These are phyloP conservation scores for Cardamine occulta DNA, from an alignment of 345 rosid genomes.

Conservation along the genomic window DNA sequence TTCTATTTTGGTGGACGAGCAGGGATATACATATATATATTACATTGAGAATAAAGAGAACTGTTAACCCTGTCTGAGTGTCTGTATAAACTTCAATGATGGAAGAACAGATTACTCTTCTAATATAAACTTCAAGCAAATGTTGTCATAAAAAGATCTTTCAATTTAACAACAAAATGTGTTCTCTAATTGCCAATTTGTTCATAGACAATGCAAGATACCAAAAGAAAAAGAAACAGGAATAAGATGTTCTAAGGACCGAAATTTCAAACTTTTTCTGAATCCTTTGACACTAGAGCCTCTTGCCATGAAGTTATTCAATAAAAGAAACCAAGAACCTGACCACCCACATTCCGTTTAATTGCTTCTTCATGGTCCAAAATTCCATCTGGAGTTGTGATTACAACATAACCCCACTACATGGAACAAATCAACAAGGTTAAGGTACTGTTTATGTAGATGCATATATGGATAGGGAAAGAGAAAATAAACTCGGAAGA, in stretches of 20 bases:
- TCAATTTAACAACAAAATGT: neutral
- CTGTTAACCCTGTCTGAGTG: neutral
- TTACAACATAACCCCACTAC: constrained; percentile 94
- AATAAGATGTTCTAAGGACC: constrained; percentile 2
- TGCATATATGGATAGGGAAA: neutral
- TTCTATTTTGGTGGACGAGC: neutral
- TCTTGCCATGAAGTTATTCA: constrained; percentile 40
- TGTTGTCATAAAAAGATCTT: constrained; percentile 16
- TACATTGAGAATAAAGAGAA: neutral
- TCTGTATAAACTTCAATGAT: neutral
- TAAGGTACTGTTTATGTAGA: neutral
- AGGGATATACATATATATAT: neutral
- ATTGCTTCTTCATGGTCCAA: constrained; percentile 95
- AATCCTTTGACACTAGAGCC: constrained; percentile 19
- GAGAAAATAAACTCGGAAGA: neutral
- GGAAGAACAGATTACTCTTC: neutral
- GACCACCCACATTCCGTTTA: constrained; percentile 78
- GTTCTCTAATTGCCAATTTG: neutral
- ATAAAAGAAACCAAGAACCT: constrained; percentile 87
- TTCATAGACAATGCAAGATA: constrained; percentile 14
- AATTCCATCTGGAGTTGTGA: constrained; percentile 90
- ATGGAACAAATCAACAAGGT: constrained; percentile 22
- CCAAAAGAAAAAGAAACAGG: constrained; percentile 17
- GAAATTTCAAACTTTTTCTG: neutral
- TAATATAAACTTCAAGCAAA: neutral